phyloP scores from a whole-genome alignment of 495 filamentous ascomycete species.

The Hyaloscypha bicolor region DNA sequence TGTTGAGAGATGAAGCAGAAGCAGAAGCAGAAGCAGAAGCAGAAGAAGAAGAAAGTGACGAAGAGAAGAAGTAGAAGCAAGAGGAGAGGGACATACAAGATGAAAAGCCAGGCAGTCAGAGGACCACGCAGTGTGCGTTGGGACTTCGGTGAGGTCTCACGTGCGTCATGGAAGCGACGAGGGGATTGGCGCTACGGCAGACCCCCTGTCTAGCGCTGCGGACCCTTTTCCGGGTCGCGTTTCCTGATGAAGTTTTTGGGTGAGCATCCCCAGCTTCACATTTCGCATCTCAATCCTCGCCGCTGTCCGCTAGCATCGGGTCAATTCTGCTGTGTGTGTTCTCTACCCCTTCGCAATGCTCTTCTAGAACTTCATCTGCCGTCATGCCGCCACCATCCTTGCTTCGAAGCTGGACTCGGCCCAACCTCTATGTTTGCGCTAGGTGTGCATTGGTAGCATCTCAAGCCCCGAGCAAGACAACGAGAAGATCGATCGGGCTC shows the following conservation, averaged over 20 bases:
- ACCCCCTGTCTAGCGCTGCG: conserved; percentile 3
- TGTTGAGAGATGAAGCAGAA: not conserved
- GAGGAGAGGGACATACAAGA: conserved; percentile 14
- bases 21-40: conserved; percentile 3
- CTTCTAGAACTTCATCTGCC: conserved; percentile 11
- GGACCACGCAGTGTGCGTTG: conserved; percentile 1
- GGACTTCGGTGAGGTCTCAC: conserved; percentile 2
- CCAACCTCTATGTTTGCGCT: conserved; percentile 26
- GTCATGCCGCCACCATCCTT: conserved; percentile 31
- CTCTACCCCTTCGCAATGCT: not conserved
- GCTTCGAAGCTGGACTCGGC: conserved; percentile 21
- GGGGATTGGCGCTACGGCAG: not conserved
- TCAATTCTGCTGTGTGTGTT: not conserved
- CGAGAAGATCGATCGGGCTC: conserved; percentile 47
- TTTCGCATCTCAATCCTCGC: not conserved
- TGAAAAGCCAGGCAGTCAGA: conserved; percentile 13
- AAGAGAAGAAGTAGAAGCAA: conserved; percentile 7
- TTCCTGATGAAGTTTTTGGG: not conserved
- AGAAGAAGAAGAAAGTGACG: conserved; percentile 9
- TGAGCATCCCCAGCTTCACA: conserved; percentile 16
- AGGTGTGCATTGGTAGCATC: conserved; percentile 28
- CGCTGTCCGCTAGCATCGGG: not conserved
- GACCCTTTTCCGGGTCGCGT: not conserved
- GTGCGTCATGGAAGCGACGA: conserved; percentile 6
- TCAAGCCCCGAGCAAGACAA: conserved; percentile 2